phyloP scores from a whole-genome alignment of 495 filamentous ascomycete genomes.

The Neurospora sp. region DNA sequence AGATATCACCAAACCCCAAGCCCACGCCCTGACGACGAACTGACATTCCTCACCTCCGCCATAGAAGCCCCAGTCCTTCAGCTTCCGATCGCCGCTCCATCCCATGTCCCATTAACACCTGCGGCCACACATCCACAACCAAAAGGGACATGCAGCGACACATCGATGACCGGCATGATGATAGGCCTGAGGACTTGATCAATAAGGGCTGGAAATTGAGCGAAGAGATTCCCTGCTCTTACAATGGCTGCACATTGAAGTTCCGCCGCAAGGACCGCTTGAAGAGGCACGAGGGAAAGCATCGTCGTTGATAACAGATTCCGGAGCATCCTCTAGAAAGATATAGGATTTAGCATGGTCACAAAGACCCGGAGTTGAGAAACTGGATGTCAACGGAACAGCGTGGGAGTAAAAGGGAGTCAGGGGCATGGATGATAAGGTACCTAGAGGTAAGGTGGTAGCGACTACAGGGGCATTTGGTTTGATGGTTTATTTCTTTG shows the following conservation, averaged over 20 bases:
- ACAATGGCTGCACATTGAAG: neutral
- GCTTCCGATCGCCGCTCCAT: neutral
- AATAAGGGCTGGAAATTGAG: neutral
- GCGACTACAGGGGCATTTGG: too few relatives aligned
- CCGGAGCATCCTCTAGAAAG: too few relatives aligned
- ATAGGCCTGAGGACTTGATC: neutral
- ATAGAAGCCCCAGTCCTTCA: neutral
- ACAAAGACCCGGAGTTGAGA: too few relatives aligned
- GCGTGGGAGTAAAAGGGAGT: too few relatives aligned
- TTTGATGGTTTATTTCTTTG: too few relatives aligned
- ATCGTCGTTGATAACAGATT: neutral
- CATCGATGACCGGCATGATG: neutral
- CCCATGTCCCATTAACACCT: neutral
- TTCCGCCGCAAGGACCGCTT: neutral
- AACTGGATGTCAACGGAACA: too few relatives aligned
- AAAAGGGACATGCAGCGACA: neutral
- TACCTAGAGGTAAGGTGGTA: too few relatives aligned
- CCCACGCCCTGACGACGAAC: neutral
- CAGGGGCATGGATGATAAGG: too few relatives aligned
- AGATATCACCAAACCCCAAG: neutral
- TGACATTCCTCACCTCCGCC: neutral
- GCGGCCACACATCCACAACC: neutral
- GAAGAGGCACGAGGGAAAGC: neutral
- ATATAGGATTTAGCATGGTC: too few relatives aligned
- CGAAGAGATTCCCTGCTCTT: accelerated